phyloP scores from a whole-genome alignment of 768 basidiomycete genomes.

The Dictyophora rubrovolvata region DNA sequence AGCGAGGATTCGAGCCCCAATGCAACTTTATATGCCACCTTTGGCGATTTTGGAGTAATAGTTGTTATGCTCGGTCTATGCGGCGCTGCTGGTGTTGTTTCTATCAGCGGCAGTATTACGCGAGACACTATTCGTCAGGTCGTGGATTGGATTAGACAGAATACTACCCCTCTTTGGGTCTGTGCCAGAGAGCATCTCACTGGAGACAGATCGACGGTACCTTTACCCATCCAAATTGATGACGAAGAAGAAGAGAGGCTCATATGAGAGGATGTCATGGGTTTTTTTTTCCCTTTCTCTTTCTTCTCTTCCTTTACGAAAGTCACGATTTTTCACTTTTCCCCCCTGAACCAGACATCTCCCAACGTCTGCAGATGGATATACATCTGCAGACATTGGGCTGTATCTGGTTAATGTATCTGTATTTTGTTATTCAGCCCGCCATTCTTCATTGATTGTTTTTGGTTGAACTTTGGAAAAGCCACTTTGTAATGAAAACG shows the following conservation, averaged over 20 bases:
- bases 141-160: background rate
- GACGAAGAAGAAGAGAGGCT: background rate
- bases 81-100: background rate
- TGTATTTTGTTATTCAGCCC: no score
- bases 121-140: background rate
- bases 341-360: no score
- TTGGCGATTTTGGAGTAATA: background rate
- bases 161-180: background rate
- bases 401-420: no score
- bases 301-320: no score
- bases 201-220: background rate
- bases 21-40: conserved; percentile 27
- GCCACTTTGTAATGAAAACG: no score
- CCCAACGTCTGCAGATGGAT: no score
- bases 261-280: background rate
- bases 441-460: no score
- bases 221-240: background rate
- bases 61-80: background rate
- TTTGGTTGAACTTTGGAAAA: no score
- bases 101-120: background rate
- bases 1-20: conserved; percentile 35
- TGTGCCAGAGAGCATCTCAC: background rate
- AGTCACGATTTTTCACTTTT: no score
- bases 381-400: no score
- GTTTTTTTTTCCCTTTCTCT: no score